Percentiles rank a stretch among this genome's conserved stretches.
phyloP scores from a whole-genome alignment of 140 eudicot species.

The Stevia rebaudiana region DNA sequence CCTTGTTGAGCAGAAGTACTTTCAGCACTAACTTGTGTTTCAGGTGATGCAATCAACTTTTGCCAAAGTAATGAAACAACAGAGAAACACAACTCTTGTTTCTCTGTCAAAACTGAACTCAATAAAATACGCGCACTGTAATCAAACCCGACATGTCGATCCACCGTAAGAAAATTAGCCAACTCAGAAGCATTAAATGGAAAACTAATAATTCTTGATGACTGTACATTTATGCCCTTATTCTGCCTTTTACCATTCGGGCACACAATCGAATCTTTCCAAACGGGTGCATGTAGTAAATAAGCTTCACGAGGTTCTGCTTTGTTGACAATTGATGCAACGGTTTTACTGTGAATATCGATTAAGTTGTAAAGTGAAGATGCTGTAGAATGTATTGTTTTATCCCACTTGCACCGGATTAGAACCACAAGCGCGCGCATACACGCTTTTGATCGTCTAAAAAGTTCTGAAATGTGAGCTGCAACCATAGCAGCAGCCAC shows the following conservation, averaged over 20 bases:
- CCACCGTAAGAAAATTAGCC: constrained; percentile 91
- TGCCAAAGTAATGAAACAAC: constrained; percentile 97
- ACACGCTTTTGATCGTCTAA: constrained; percentile 88
- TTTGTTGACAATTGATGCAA: constrained; percentile 91
- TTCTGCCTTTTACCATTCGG: constrained; percentile 45
- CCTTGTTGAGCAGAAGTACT: constrained; percentile 99
- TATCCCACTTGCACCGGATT: constrained; percentile 90
- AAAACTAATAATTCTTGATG: constrained; percentile 48
- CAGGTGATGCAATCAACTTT: constrained; percentile 88
- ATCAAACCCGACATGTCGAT: constrained; percentile 78
- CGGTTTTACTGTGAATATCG: constrained; percentile 82
- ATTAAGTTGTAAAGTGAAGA: constrained; percentile 81
- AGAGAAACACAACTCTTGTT: constrained; percentile 86
- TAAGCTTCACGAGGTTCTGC: constrained; percentile 93
- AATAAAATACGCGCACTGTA: constrained; percentile 63
- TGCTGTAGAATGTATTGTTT: constrained; percentile 77
- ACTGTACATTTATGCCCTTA: constrained; percentile 25
- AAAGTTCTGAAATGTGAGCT: constrained; percentile 88
- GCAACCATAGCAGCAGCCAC: constrained; percentile 99
- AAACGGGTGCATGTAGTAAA: constrained; percentile 47
- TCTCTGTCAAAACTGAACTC: constrained; percentile 68
- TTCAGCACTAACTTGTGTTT: constrained; percentile 80
- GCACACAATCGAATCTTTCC: constrained; percentile 39
- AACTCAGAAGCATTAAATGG: constrained; percentile 87
- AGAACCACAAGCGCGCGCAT: constrained; percentile 76